phyloP scores from a whole-genome alignment of 352 stramenopile genomes.

The Aphanomyces cochlioides region DNA sequence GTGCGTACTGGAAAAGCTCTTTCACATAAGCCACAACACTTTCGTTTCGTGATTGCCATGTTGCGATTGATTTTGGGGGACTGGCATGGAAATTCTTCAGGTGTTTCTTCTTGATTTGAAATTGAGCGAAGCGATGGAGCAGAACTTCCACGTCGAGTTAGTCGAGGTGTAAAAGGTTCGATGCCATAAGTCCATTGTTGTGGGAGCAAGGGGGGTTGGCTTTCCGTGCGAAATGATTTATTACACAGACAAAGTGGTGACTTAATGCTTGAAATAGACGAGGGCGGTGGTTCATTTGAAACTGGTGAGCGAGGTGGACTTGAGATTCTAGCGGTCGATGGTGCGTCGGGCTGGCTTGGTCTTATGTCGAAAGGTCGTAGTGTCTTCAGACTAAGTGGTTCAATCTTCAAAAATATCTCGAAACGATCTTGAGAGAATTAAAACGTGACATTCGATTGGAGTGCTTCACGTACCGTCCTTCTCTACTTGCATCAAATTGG shows the following conservation, averaged over 20 bases:
- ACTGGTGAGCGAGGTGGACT: no score
- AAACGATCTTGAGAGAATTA: neutral
- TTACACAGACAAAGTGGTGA: neutral
- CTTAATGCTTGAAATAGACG: neutral
- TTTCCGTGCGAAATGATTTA: no score
- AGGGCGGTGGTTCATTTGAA: no score
- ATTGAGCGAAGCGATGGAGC: neutral
- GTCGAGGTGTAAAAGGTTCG: constrained; percentile 14
- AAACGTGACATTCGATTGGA: neutral
- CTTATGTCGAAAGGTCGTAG: neutral
- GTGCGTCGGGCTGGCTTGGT: no score
- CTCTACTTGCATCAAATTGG: neutral
- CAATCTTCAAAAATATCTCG: constrained; percentile 4
- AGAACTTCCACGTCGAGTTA: neutral
- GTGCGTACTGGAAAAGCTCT: constrained; percentile 10
- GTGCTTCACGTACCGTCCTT: neutral
- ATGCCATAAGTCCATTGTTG: constrained; percentile 2
- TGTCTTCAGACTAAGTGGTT: neutral
- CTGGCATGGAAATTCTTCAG: no score
- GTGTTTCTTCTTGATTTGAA: neutral
- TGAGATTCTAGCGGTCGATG: no score
- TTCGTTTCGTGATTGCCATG: constrained; percentile 14
- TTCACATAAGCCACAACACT: constrained; percentile 7
- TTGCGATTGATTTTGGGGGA: constrained; percentile 14
- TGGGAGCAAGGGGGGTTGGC: neutral